Base-by-base conservation (phyloP, 179 eudicot genomes). In the Beta macrorhiza region DNA sequence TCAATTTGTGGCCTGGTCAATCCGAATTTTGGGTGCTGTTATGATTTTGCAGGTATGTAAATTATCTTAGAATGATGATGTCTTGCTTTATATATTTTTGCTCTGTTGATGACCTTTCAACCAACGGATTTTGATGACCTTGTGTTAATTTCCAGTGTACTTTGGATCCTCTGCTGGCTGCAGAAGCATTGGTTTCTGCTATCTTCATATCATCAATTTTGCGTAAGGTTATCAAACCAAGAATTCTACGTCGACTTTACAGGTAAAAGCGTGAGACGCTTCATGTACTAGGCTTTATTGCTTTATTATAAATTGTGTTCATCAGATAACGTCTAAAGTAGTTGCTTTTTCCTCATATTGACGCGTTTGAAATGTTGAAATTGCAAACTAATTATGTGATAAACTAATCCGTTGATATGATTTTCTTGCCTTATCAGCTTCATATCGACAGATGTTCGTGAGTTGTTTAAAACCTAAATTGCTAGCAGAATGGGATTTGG, bases 1-100 rank as follows among this genome's bases (percentile, higher is more conserved):
- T 77, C 89, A 79, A 19, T 97, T 93, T 85, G 97, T 91, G 78
- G 88, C 90, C 17, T 93, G 97, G 98, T 92, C 99, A 78, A 91
- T 97, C 78, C 86, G 91, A 75, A 79, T 93, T 79, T 20, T 92
- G 52, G 97, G 94, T 79, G 89, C 92, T 82, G 88, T 85, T 71
- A 78, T 93, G 95, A 87, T 93, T 86, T 89, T 93, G 76, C 98
- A 92, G 99, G 99, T 97, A 76, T 76, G 47, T 67, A 57, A 22
- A 12, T 55, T 71, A 29, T 68, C 49, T 83, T 10, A 75, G 68
- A 32, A 16, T 74, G 15, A 53, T 49, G 70, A 29, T 16, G 32
- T 62, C 64, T 61, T 61, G 22, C 49, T 73, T 42, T 14, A 7
- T 72, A 57, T 47, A 63, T 77, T 79, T 71, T 37, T 45, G 44